Evolutionary conservation across 305 asterid species (phyloP).

Genomic region (Solanum aculeatissimum): DNA sequence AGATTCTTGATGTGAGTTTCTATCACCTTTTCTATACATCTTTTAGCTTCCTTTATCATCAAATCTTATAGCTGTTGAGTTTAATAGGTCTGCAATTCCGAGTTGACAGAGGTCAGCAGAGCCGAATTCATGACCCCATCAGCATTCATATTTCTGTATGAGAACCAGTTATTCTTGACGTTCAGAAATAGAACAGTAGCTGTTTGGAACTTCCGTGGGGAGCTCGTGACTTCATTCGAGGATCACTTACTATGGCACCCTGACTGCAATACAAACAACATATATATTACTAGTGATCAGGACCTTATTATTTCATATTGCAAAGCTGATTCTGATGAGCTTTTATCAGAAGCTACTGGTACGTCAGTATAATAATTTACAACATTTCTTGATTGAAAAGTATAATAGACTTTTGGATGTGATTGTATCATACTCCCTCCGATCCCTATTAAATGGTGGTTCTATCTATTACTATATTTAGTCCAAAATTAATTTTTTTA

Average conservation of each 20-base stretch:
- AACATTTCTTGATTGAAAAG: background rate
- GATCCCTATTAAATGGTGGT: background rate
- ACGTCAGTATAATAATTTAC: slow-evolving; percentile 7
- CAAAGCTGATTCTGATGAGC: slow-evolving; percentile 51
- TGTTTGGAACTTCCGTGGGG: slow-evolving; percentile 80
- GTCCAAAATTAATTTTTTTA: background rate
- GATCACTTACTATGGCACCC: slow-evolving; percentile 72
- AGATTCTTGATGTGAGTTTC: slow-evolving; percentile 63
- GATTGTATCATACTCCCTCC: background rate
- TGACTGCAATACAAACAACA: slow-evolving; percentile 73
- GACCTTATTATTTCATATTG: slow-evolving; percentile 76
- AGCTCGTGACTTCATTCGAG: slow-evolving; percentile 73
- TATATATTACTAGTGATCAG: slow-evolving; percentile 73
- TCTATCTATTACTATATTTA: background rate
- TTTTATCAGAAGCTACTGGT: slow-evolving; percentile 58
- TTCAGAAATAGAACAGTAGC: slow-evolving; percentile 75
- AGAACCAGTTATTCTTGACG: slow-evolving; percentile 72
- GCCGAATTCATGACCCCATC: slow-evolving; percentile 75
- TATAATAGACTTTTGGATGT: background rate
- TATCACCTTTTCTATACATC: background rate
- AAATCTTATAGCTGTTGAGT: slow-evolving; percentile 10
- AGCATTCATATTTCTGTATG: slow-evolving; percentile 67
- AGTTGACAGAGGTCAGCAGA: slow-evolving; percentile 67
- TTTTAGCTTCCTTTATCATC: background rate
- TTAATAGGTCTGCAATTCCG: slow-evolving; percentile 53